These are phyloP conservation scores for Neoboletus subvelutipes DNA, from an alignment of 768 basidiomycete genomes.

Conservation along the genomic window DNA sequence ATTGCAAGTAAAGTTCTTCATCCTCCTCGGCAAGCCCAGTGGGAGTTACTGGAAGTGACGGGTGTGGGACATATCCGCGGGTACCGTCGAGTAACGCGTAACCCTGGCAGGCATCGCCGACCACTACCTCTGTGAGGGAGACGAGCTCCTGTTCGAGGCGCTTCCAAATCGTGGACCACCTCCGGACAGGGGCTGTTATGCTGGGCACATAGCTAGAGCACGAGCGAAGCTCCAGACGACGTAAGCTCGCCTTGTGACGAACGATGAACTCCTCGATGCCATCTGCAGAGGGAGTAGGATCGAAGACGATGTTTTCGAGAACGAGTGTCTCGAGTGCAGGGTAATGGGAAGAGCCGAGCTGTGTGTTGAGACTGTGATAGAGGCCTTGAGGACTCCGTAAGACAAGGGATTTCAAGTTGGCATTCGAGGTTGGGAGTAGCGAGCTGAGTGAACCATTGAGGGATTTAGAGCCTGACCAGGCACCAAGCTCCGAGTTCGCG, in stretches of 20 bases:
- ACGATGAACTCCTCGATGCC: conserved; percentile 33
- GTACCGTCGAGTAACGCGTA: conserved; percentile 26
- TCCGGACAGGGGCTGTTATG: conserved; percentile 17
- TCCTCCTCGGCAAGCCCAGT: conserved; percentile 14
- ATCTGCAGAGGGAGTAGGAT: conserved; percentile 16
- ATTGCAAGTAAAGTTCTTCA: conserved; percentile 3
- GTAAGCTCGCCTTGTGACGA: conserved; percentile 29
- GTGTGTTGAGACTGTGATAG: conserved; percentile 28
- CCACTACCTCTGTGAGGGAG: conserved; percentile 25
- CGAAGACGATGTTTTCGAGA: conserved; percentile 32
- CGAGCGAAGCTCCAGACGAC: conserved; percentile 24
- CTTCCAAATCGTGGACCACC: conserved; percentile 30
- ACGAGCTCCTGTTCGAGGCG: conserved; percentile 22
- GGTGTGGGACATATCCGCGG: conserved; percentile 25
- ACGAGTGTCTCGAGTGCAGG: conserved; percentile 28
- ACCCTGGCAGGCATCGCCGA: conserved; percentile 12
- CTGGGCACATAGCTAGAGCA: conserved; percentile 28
- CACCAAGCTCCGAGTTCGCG: conserved; percentile 30
- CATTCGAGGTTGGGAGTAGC: conserved; percentile 23
- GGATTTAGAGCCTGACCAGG: conserved; percentile 33
- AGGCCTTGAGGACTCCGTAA: conserved; percentile 29
- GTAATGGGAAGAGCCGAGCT: conserved; percentile 22
- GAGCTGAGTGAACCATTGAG: conserved; percentile 27
- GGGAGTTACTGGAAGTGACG: not conserved
- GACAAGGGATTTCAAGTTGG: conserved; percentile 22